Evolutionary conservation across 1,284 basidiomycete species (phyloP).

Genomic region (Cryptococcus floricola): DNA sequence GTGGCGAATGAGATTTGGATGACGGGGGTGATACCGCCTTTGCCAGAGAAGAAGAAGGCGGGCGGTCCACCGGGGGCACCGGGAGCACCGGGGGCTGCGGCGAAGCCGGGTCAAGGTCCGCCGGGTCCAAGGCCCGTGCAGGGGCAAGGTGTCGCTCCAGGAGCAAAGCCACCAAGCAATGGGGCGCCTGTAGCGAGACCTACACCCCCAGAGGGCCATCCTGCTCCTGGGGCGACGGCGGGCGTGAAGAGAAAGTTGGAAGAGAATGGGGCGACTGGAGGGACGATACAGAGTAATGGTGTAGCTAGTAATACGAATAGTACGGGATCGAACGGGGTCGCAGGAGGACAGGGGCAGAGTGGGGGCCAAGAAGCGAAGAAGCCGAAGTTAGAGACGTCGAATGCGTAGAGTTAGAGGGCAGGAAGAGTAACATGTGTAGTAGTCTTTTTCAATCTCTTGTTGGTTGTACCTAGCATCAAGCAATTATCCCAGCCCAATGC

Average conservation of each 20-base stretch:
- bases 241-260: constrained; percentile 28
- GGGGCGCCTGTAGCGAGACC: background rate
- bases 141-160: background rate
- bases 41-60: constrained; percentile 15
- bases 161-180: background rate
- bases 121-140: background rate
- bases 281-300: background rate
- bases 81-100: background rate
- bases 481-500: constrained; percentile 2
- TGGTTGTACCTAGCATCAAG: constrained; percentile 14
- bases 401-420: constrained; percentile 1
- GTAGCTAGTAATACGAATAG: background rate
- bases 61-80: background rate
- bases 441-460: background rate
- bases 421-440: background rate
- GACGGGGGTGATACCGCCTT: constrained; percentile 39
- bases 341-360: background rate
- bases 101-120: too few species aligned
- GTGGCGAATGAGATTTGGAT: constrained; percentile 44
- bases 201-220: background rate
- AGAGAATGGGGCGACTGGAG: constrained; percentile 4
- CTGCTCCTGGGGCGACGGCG: background rate
- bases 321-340: background rate
- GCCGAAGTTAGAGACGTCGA: constrained; percentile 22
- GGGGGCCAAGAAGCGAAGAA: constrained; percentile 24